A percentile compares a stretch with the other conserved stretches of the same genome.
Conservation (phyloP, 257 asterid species). For the Penstemon newberryi region DNA sequence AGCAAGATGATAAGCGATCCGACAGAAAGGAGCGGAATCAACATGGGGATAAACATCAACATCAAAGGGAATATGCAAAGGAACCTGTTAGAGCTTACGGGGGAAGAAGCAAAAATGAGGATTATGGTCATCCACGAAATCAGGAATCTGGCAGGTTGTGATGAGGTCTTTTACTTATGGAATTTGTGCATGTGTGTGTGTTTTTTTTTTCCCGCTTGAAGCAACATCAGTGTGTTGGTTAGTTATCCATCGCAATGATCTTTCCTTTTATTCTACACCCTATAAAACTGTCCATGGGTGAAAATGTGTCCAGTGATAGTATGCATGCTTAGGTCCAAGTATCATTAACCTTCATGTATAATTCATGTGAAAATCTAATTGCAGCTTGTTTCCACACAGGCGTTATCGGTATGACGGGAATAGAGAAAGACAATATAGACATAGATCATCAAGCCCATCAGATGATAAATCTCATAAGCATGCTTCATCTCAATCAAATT, state of each 20-base stretch:
- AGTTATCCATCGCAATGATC: constrained; percentile 13
- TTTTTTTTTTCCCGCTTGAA: neutral
- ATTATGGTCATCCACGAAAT: constrained; percentile 41
- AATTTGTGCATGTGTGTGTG: constrained; percentile 2
- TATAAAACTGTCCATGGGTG: neutral
- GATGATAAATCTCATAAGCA: constrained; percentile 39
- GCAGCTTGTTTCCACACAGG: constrained; percentile 32
- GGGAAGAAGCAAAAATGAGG: constrained; percentile 48
- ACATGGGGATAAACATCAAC: constrained; percentile 36
- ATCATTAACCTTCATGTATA: constrained; percentile 2
- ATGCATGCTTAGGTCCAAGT: neutral
- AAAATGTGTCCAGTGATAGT: constrained; percentile 8
- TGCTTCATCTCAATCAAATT: constrained; percentile 31
- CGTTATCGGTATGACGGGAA: constrained; percentile 36
- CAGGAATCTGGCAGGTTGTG: constrained; percentile 52
- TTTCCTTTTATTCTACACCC: neutral
- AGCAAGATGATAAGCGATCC: constrained; percentile 36
- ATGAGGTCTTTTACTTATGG: constrained; percentile 17
- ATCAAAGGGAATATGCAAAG: constrained; percentile 31
- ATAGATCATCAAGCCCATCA: constrained; percentile 45
- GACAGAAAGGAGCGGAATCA: constrained; percentile 34
- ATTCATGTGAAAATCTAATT: constrained; percentile 16
- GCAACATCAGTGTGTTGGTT: constrained; percentile 22
- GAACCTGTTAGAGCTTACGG: constrained; percentile 34
- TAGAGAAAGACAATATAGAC: constrained; percentile 39